Evolutionary conservation across 305 asterid species (phyloP), one percentile per base, ranked within the genome.

Genomic region (Rubia tinctorum): DNA sequence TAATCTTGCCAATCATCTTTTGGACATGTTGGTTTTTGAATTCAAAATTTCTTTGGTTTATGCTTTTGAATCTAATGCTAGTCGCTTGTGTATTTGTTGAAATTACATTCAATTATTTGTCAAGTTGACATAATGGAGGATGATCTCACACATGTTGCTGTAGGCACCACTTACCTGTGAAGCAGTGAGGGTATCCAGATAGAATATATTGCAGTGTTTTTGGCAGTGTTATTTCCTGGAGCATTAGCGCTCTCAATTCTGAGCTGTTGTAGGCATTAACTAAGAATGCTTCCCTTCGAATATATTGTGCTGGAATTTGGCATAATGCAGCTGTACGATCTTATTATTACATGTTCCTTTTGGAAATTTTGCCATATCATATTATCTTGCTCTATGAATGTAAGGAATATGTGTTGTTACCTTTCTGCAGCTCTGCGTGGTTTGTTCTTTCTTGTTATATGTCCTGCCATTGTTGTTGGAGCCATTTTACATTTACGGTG

Each of bases 231-330:
- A 71, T 91, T 93, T 86, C 98, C 98, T 39, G 98, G 98, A 75
- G 98, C 98, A 75, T 80, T 91, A 77, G 96, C 91, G 97, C 97
- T 76, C 88, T 93, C 73, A 87, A 93, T 83, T 77, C 87, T 44
- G 88, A 89, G 82, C 76, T 83, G 7, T 75, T 93, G 82, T 86
- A 83, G 83, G 74, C 91, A 79, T 75, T 87, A 73, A 85, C 96
- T 40, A 74, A 83, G 45, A 71, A 73, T 71, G 86, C 97, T 84
- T 75, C 93, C 73, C 96, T 93, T 40, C 98, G 96, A 44, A 85
- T 91, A 82, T 88, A 93, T 76, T 91, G 93, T 82, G 98, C 98
- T 75, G 98, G 98, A 63, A 81, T 91, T 86, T 91, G 96, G 97
- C 98, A 93, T 85, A 93, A 91, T 78, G 98, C 96, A 9, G 88